phyloP scores from a whole-genome alignment of 345 rosid genomes.

The Rubroshorea leprosula region DNA sequence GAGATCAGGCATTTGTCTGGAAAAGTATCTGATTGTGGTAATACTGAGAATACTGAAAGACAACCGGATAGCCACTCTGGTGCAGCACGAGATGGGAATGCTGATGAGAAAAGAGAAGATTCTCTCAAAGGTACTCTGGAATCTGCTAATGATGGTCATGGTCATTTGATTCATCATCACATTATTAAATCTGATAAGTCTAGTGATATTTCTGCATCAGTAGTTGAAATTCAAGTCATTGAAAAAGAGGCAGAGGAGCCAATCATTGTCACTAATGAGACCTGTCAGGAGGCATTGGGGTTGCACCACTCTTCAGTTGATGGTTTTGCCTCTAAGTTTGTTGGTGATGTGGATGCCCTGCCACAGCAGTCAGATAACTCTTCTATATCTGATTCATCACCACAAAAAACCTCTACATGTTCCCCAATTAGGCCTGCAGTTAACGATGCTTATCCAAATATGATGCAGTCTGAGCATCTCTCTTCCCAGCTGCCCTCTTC shows the following conservation, averaged over 20 bases:
- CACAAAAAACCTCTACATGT: conserved; percentile 20
- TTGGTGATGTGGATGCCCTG: conserved; percentile 4
- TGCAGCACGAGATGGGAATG: conserved; percentile 12
- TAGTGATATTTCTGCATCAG: conserved; percentile 11
- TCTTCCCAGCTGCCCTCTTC: conserved; percentile 17
- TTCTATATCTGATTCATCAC: conserved; percentile 24
- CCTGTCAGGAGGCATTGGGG: conserved; percentile 13
- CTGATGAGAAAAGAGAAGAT: conserved; percentile 16
- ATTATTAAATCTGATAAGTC: conserved; percentile 5
- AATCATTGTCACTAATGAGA: conserved; percentile 7
- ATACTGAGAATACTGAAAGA: conserved; percentile 18
- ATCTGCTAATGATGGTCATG: conserved; percentile 8
- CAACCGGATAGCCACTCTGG: conserved; percentile 16
- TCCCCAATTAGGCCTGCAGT: conserved; percentile 15
- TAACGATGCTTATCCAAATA: conserved; percentile 15
- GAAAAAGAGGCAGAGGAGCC: conserved; percentile 14
- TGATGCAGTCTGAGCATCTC: conserved; percentile 16
- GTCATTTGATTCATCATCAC: conserved; percentile 16
- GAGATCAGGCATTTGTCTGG: conserved; percentile 20
- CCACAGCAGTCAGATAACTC: conserved; percentile 29
- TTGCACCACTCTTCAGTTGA: conserved; percentile 11
- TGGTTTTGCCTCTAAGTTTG: conserved; percentile 8
- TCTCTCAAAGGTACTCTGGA: conserved; percentile 3
- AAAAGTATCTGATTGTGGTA: conserved; percentile 20
- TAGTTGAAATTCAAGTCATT: conserved; percentile 10